phyloP scores from a whole-genome alignment of 75 land plant species.

The Sequoiadendron giganteum region DNA sequence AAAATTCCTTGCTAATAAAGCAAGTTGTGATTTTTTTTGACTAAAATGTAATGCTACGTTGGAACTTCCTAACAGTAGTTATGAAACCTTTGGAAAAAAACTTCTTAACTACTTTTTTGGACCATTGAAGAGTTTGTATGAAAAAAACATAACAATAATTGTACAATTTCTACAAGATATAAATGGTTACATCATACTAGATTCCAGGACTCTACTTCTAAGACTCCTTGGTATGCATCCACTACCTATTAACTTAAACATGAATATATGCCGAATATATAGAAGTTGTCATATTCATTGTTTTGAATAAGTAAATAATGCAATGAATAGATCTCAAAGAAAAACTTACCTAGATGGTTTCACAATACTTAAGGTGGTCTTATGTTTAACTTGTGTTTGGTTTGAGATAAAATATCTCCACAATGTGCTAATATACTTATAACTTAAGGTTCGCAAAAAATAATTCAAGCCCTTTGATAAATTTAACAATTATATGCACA shows the following conservation, averaged over 20 bases:
- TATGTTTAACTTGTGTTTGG: too few relatives aligned
- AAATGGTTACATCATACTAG: conserved; percentile 62
- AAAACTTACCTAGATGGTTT: neutral
- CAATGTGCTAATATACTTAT: too few relatives aligned
- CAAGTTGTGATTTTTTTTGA: too few relatives aligned
- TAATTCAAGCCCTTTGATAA: too few relatives aligned
- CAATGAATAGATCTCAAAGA: neutral
- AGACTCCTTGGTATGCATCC: conserved; percentile 30
- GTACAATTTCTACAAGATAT: conserved; percentile 22
- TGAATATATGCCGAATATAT: too few relatives aligned
- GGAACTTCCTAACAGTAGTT: neutral
- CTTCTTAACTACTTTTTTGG: conserved; percentile 23
- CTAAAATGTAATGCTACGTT: conserved; percentile 9
- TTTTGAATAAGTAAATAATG: neutral
- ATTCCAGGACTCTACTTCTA: conserved; percentile 45
- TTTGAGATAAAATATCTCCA: too few relatives aligned
- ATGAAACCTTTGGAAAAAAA: conserved; percentile 33
- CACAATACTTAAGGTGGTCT: neutral
- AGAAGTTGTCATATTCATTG: neutral
- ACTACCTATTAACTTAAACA: neutral
- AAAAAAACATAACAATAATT: conserved; percentile 13
- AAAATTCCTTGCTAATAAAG: neutral
- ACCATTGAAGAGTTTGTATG: conserved; percentile 5
- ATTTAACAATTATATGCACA: too few relatives aligned
- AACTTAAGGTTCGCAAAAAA: too few relatives aligned